Conservation (phyloP, 1,284 basidiomycete species). For the Agroathelia rolfsii region DNA sequence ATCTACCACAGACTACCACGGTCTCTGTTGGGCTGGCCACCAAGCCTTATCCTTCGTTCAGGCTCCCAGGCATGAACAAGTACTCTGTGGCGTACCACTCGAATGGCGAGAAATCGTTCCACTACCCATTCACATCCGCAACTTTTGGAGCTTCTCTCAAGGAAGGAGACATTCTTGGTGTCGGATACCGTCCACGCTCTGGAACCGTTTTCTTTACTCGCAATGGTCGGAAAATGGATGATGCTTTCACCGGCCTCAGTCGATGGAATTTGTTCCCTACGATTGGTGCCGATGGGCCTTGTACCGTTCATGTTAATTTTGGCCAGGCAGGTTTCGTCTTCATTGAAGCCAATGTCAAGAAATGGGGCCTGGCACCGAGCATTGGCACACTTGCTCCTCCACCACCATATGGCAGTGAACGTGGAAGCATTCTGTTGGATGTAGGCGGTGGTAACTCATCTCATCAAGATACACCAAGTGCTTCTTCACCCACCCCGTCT, state of each 20-base stretch:
- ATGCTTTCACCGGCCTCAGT: conserved; percentile 84
- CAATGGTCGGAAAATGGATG: conserved; percentile 91
- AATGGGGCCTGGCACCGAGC: conserved; percentile 94
- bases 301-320: conserved; percentile 90
- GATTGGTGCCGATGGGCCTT: conserved; percentile 88
- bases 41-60: conserved; percentile 90
- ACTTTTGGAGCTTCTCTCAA: conserved; percentile 82
- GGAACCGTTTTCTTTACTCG: conserved; percentile 97
- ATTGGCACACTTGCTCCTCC: conserved; percentile 91
- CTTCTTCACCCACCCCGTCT: conserved; percentile 38
- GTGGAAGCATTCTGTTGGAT: conserved; percentile 88
- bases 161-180: conserved; percentile 90
- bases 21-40: conserved; percentile 88
- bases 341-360: conserved; percentile 97
- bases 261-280: conserved; percentile 91
- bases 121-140: conserved; percentile 88
- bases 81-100: conserved; percentile 97
- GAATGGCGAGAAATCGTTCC: conserved; percentile 95
- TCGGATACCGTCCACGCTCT: conserved; percentile 87
- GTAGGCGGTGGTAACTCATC: conserved; percentile 39
- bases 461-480: conserved; percentile 32
- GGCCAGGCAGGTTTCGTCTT: conserved; percentile 96
- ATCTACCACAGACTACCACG: conserved; percentile 76
- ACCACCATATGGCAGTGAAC: conserved; percentile 90
- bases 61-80: conserved; percentile 81